Evolutionary conservation across 495 filamentous ascomycete genomes (phyloP).

Genomic region (Tuber umbilicatum): DNA sequence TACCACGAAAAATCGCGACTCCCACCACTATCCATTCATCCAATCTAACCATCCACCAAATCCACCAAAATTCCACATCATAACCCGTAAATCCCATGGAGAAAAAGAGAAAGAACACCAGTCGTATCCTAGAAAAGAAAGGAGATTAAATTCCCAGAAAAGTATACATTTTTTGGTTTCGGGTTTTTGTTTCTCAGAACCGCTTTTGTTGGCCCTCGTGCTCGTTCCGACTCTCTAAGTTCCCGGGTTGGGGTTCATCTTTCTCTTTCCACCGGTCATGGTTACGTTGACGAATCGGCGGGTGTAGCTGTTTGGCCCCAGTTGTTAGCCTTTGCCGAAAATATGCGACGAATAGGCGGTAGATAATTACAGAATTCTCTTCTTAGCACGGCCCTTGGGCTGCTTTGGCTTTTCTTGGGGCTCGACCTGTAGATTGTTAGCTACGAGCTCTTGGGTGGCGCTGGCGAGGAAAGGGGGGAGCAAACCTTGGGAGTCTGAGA

Average conservation of each 20-base stretch:
- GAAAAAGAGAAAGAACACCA: not conserved
- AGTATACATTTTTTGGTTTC: conserved; percentile 6
- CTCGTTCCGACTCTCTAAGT: conserved; percentile 40
- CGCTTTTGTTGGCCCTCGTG: conserved; percentile 11
- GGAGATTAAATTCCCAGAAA: conserved; percentile 10
- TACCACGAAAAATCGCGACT: not conserved
- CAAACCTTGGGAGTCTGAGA: conserved; percentile 83
- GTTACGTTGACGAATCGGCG: conserved; percentile 99
- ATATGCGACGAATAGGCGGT: not conserved
- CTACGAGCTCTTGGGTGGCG: conserved; percentile 15
- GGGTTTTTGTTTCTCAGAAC: conserved; percentile 24
- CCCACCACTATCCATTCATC: not conserved
- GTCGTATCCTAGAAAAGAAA: conserved; percentile 11
- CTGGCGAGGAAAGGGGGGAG: conserved; percentile 15
- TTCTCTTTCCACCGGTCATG: conserved; percentile 97
- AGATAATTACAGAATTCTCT: conserved; percentile 61
- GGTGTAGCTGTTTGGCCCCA: conserved; percentile 75
- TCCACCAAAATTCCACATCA: not conserved
- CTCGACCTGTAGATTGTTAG: conserved; percentile 59
- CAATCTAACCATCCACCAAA: not conserved
- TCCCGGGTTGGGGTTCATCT: conserved; percentile 68
- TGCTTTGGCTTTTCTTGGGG: conserved; percentile 85
- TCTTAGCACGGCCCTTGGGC: conserved; percentile 97
- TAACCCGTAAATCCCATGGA: not conserved
- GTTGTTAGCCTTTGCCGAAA: not conserved